phyloP scores from a whole-genome alignment of 208 protist genomes.

The Strigomonas oncopelti region DNA sequence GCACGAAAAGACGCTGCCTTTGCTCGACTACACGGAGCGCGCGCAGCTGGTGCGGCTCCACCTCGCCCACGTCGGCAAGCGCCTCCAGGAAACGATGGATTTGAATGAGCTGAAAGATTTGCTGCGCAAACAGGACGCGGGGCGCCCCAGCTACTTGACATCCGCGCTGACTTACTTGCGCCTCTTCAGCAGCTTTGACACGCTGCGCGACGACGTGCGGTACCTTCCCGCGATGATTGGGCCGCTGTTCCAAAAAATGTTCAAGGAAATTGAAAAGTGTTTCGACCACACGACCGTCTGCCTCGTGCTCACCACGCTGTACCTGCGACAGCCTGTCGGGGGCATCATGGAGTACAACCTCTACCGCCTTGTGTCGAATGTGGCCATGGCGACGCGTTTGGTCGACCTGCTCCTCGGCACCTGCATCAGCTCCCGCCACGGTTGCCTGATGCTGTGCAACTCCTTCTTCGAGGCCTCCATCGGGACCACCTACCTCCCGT shows the following conservation, averaged over 20 bases:
- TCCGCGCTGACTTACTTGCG: slow-evolving; percentile 68
- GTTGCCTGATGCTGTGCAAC: slow-evolving; percentile 36
- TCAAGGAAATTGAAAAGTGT: slow-evolving; percentile 46
- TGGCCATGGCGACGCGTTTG: slow-evolving; percentile 63
- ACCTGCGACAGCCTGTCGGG: slow-evolving; percentile 42
- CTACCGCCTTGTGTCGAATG: slow-evolving; percentile 73
- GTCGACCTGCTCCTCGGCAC: slow-evolving; percentile 68
- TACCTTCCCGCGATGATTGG: slow-evolving; percentile 48
- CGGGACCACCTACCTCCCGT: slow-evolving; percentile 39
- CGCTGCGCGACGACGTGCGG: slow-evolving; percentile 69
- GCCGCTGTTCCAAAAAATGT: slow-evolving; percentile 46
- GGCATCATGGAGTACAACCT: slow-evolving; percentile 81
- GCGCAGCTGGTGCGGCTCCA: slow-evolving; percentile 73
- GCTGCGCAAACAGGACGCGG: slow-evolving; percentile 65
- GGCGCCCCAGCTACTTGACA: slow-evolving; percentile 63
- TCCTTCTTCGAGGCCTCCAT: slow-evolving; percentile 58
- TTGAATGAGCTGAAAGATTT: slow-evolving; percentile 67
- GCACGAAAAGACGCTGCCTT: slow-evolving; percentile 28
- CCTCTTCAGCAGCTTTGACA: slow-evolving; percentile 80
- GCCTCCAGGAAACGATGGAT: slow-evolving; percentile 65
- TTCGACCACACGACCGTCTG: slow-evolving; percentile 50
- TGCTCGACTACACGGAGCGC: slow-evolving; percentile 49
- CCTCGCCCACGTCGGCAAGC: slow-evolving; percentile 71
- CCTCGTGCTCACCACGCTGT: slow-evolving; percentile 62
- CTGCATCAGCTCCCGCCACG: slow-evolving; percentile 43